These are phyloP conservation scores for Trichocomaceae sp. DNA, from an alignment of 2,329 filamentous ascomycete species.

Conservation along the genomic window DNA sequence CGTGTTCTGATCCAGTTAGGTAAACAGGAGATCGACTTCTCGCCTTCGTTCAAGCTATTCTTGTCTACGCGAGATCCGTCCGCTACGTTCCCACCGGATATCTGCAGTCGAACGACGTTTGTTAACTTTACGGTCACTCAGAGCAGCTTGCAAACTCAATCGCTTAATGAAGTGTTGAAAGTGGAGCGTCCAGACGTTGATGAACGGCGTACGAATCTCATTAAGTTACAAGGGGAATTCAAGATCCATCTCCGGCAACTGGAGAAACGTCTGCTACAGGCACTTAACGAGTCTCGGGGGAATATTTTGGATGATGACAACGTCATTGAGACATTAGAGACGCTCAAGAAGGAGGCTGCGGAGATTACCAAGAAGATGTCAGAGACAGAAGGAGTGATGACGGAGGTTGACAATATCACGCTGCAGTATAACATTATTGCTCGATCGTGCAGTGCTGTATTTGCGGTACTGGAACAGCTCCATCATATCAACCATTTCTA, in stretches of 20 bases:
- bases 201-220: constrained; percentile 89
- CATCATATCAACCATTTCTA: constrained; percentile 99
- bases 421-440: constrained; percentile 91
- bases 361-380: constrained; percentile 95
- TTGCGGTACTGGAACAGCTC: constrained; percentile 91
- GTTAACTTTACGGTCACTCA: constrained; percentile 99
- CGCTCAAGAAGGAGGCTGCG: constrained; percentile 91
- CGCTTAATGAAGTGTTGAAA: constrained; percentile 93
- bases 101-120: constrained; percentile 96
- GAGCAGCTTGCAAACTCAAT: constrained; percentile 96
- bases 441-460: constrained; percentile 91
- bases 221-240: constrained; percentile 98
- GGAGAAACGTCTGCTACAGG: constrained; percentile 88
- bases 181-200: constrained; percentile 96
- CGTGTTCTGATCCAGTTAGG: constrained; percentile 97
- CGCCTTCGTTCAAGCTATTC: constrained; percentile 90
- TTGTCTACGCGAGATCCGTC: constrained; percentile 94
- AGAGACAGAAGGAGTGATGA: constrained; percentile 96
- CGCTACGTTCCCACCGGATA: constrained; percentile 88
- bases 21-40: constrained; percentile 99
- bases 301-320: constrained; percentile 98
- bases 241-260: constrained; percentile 94
- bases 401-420: constrained; percentile 93
- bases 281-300: constrained; percentile 92
- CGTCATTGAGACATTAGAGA: constrained; percentile 96